Conservation (phyloP, 139 green algal genomes). For the Helicosporidium sp. region DNA sequence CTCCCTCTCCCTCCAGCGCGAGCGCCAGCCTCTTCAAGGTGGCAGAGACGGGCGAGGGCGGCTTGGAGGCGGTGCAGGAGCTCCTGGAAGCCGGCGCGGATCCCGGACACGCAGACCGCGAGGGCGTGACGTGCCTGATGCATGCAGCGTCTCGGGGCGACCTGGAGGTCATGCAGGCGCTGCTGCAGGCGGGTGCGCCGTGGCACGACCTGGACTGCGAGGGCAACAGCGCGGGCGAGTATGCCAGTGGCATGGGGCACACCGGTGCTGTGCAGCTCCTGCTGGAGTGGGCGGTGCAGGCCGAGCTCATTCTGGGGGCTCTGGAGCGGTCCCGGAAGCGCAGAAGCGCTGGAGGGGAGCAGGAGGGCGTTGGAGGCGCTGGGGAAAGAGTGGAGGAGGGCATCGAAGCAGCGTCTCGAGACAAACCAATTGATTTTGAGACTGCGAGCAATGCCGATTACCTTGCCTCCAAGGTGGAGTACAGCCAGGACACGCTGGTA, state of each 20-base stretch:
- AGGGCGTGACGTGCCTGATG: constrained; percentile 23
- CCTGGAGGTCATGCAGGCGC: neutral
- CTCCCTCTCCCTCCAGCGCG: too few species aligned
- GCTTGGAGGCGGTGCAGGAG: too few species aligned
- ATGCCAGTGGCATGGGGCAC: constrained; percentile 7
- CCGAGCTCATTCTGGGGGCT: constrained; percentile 15
- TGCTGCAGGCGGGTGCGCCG: constrained; percentile 12
- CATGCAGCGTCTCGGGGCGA: constrained; percentile 13
- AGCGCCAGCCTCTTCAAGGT: too few species aligned
- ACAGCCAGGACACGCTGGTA: constrained; percentile 30
- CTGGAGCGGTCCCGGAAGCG: too few species aligned
- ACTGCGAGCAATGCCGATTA: constrained; percentile 11
- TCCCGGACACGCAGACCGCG: constrained; percentile 1
- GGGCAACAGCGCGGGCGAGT: constrained; percentile 16
- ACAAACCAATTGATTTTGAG: too few species aligned
- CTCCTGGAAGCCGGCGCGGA: constrained; percentile 22
- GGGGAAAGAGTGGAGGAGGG: too few species aligned
- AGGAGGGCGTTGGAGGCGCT: too few species aligned
- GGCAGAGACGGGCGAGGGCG: too few species aligned
- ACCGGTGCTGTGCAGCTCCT: constrained; percentile 7
- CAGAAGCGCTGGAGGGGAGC: too few species aligned
- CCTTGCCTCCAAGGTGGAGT: constrained; percentile 7
- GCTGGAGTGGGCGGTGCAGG: constrained; percentile 14
- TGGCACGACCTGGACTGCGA: constrained; percentile 13
- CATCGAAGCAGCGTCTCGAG: too few species aligned